Evolutionary conservation across 73 alveolate genomes (phyloP), one percentile per base, ranked within the genome.

Genomic region (Strombidium stylifer): DNA sequence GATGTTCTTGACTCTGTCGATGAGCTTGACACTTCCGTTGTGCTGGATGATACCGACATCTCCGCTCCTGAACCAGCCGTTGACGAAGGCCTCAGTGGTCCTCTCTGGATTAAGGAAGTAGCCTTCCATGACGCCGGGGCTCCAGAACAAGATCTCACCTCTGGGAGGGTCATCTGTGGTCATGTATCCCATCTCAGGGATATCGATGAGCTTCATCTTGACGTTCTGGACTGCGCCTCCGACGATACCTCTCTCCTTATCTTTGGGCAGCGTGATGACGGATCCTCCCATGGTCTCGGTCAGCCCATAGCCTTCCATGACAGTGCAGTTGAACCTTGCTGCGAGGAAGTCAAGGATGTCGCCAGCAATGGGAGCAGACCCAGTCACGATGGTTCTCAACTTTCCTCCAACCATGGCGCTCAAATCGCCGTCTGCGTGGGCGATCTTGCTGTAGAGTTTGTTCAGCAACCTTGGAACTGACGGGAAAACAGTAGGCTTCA

Each of bases 1-100:
- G 49, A 96, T 88, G 75, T 90, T 94, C 84, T 96, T 96, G 77
- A 91, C 97, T 67, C 99, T 92, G 68, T 93, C 98, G 49, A 93
- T 78, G 37, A 93, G 49, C 69, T 61, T 82, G 34, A 93, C 28
- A 23, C 94, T 90, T 11, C 90, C 90, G 40, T 79, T 82, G 36
- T 87, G 88, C 31, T 73, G 79, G 28, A 93, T 50, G 31, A 36
- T 85, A 39, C 75, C 98, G 32, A 91, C 80, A 67, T 91, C 98
- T n/a, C 98, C 98, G 58, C 94, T 88, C 40, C 60, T 57, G 6
- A 84, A 24, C 94, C 94, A 88, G 41, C 94, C 97, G 36, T 84
- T 90, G 39, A 56, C 84, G 18, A 84, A 18, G 39, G 89, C 77
- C 52, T 78, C 90, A 30, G 49, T 57, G 0, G 93, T 88, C 47